A percentile compares a stretch with the other conserved stretches of the same genome.
These are phyloP conservation scores for Volvariella volvacea DNA, from an alignment of 1,284 basidiomycete species.

Conservation along the genomic window DNA sequence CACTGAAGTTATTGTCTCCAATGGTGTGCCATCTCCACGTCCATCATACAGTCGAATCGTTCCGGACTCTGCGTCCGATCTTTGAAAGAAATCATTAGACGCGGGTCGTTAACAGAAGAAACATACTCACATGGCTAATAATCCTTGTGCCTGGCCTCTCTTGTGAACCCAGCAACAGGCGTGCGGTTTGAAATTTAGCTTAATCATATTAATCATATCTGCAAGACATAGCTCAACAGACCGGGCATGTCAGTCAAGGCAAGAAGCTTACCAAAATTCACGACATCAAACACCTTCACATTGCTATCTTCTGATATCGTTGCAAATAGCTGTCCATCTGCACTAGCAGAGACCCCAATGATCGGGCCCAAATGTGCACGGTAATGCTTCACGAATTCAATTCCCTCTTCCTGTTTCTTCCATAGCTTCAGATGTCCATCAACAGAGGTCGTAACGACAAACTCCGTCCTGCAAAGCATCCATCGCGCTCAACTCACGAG, in stretches of 20 bases:
- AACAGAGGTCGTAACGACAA: conserved; percentile 89
- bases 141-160: conserved; percentile 79
- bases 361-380: conserved; percentile 86
- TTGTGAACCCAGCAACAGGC: conserved; percentile 92
- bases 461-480: conserved; percentile 69
- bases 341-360: conserved; percentile 78
- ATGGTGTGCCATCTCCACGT: conserved; percentile 73
- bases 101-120: conserved; percentile 12
- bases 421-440: conserved; percentile 97
- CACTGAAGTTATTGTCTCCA: conserved; percentile 70
- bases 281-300: conserved; percentile 94
- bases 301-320: conserved; percentile 81
- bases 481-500: neutral
- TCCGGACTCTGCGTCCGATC: conserved; percentile 74
- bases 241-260: neutral
- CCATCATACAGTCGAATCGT: conserved; percentile 90
- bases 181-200: conserved; percentile 78
- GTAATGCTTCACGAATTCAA: conserved; percentile 93
- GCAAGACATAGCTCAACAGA: conserved; percentile 1
- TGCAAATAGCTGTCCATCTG: conserved; percentile 90
- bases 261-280: conserved; percentile 83
- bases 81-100: conserved; percentile 23
- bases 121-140: conserved; percentile 77
- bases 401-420: conserved; percentile 94
- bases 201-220: conserved; percentile 99